Percentiles rank a stretch among this genome's conserved stretches.
Evolutionary conservation across 2,329 filamentous ascomycete species (phyloP).

Genomic region (Aurifilum marmelostoma): DNA sequence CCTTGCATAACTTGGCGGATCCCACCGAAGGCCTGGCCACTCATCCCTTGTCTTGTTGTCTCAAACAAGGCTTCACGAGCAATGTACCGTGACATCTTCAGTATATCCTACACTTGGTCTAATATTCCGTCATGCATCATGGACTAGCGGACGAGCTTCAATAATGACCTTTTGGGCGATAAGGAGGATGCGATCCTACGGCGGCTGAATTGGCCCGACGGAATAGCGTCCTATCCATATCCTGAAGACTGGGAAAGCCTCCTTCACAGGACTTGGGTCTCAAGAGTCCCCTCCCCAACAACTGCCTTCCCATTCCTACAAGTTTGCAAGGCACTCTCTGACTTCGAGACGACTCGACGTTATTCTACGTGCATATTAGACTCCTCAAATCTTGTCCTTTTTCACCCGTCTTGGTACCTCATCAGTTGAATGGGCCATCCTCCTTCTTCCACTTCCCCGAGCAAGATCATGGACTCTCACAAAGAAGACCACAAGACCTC

Average conservation of each 20-base stretch:
- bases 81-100: background rate
- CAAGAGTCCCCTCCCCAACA: too few species aligned
- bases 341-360: background rate
- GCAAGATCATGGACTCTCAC: background rate
- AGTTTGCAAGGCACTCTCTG: background rate
- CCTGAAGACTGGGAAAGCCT: background rate
- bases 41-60: background rate
- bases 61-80: background rate
- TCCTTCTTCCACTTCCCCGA: background rate
- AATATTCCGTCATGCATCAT: background rate
- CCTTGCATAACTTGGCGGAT: background rate
- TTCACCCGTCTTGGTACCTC: background rate
- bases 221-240: background rate
- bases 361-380: background rate
- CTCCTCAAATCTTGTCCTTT: background rate
- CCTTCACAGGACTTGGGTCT: background rate
- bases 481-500: constrained; percentile 10
- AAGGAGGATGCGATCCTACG: background rate
- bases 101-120: background rate
- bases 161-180: too few species aligned
- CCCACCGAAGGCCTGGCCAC: background rate
- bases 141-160: background rate
- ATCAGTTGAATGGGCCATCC: background rate
- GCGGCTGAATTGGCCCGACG: background rate
- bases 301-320: background rate